phyloP scores from a whole-genome alignment of 1,284 basidiomycete species.

The Ceratobasidium sp. region DNA sequence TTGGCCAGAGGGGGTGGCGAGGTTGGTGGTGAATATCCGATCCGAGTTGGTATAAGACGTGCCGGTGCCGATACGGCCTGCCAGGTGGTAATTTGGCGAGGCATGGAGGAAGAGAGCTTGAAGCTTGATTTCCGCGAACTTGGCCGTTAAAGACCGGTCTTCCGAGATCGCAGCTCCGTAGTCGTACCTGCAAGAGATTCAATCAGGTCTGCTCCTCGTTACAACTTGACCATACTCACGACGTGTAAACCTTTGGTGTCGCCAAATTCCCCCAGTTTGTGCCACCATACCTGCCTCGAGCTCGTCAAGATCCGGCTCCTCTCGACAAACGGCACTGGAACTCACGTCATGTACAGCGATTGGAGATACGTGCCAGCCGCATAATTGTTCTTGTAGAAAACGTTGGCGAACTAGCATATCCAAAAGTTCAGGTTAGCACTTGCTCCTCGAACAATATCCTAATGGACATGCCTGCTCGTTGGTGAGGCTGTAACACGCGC shows the following conservation, averaged over 20 bases:
- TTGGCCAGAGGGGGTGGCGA: slow-evolving; percentile 53
- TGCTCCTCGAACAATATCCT: slow-evolving; percentile 17
- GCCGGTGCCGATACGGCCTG: slow-evolving; percentile 31
- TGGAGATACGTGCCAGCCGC: slow-evolving; percentile 57
- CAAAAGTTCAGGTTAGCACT: not conserved
- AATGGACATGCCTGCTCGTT: slow-evolving; percentile 29
- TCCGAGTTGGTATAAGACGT: slow-evolving; percentile 4
- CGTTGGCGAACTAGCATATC: slow-evolving; percentile 38
- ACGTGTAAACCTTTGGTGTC: slow-evolving; percentile 59
- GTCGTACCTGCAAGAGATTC: slow-evolving; percentile 20
- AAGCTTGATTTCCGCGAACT: slow-evolving; percentile 48
- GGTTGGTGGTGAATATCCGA: slow-evolving; percentile 57
- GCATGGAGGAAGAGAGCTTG: slow-evolving; percentile 48
- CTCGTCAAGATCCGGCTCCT: not conserved
- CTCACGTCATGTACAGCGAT: slow-evolving; percentile 57
- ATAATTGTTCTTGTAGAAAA: slow-evolving; percentile 56
- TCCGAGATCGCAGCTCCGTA: slow-evolving; percentile 47
- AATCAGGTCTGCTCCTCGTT: not conserved
- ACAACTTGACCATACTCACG: slow-evolving; percentile 54
- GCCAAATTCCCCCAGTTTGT: slow-evolving; percentile 63
- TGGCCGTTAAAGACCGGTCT: slow-evolving; percentile 46
- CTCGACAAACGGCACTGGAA: not conserved
- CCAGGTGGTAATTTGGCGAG: slow-evolving; percentile 47
- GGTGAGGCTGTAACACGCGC: slow-evolving; percentile 34
- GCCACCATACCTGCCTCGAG: slow-evolving; percentile 57